Evolutionary conservation across 208 protist species (phyloP).

Genomic region (Leishmania gerbilli): DNA sequence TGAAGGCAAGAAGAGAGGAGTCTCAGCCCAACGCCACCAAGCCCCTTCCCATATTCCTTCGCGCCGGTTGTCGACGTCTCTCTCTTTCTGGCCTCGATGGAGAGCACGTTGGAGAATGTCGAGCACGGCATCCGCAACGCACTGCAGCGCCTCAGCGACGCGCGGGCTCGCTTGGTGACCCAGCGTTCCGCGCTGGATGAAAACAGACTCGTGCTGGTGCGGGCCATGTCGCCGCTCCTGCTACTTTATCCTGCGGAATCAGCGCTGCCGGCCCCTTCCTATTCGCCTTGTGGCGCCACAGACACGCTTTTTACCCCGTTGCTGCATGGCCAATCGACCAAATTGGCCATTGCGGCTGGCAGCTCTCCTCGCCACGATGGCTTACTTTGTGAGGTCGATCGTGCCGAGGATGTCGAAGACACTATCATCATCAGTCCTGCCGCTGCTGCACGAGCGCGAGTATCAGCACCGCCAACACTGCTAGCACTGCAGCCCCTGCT

Average conservation of each 20-base stretch:
- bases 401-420: neutral
- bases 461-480: neutral
- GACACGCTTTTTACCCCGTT: neutral
- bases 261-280: neutral
- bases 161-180: slow-evolving; percentile 6
- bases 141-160: slow-evolving; percentile 8
- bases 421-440: slow-evolving; percentile 4
- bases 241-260: neutral
- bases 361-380: neutral
- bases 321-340: neutral
- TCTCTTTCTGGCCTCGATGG: slow-evolving; percentile 1
- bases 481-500: neutral
- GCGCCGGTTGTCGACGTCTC: neutral
- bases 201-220: neutral
- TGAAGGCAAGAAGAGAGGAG: neutral
- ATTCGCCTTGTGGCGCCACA: neutral
- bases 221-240: neutral
- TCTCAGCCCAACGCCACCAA: neutral
- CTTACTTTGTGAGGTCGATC: neutral
- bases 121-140: slow-evolving; percentile 7
- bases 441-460: neutral
- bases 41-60: neutral
- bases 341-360: neutral
- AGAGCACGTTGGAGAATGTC: slow-evolving; percentile 10
- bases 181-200: neutral